Evolutionary conservation across 2,329 filamentous ascomycete species (phyloP).

Genomic region (Fusarium veterinarium): DNA sequence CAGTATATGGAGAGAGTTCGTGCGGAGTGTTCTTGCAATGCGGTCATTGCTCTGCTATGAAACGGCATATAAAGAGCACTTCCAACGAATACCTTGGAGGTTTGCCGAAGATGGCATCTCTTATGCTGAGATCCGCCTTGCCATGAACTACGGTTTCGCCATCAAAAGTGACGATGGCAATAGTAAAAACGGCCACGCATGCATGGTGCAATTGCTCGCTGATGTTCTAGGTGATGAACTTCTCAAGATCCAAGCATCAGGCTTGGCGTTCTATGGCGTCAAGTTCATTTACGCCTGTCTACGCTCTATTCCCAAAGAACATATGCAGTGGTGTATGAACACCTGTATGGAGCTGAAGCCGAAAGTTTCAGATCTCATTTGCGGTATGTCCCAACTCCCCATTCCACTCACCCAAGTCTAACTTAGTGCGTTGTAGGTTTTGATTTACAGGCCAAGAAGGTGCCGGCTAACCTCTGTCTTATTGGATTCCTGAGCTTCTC

Average conservation of each 20-base stretch:
- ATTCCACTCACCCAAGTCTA: neutral
- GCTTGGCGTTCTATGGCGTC: neutral
- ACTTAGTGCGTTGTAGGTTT: neutral
- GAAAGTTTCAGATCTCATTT: neutral
- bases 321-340: neutral
- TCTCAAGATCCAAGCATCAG: neutral
- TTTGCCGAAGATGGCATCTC: neutral
- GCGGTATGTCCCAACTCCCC: neutral
- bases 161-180: neutral
- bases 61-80: neutral
- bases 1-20: neutral
- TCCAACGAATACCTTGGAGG: neutral
- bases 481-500: neutral
- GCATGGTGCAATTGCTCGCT: neutral
- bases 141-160: neutral
- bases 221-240: neutral
- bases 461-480: neutral
- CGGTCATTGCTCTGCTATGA: neutral
- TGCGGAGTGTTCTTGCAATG: neutral
- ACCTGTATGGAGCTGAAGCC: neutral
- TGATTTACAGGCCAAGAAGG: neutral
- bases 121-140: neutral
- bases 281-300: neutral
- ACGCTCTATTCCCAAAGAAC: neutral
- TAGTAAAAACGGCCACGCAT: neutral